Conservation (phyloP, 768 basidiomycete genomes). For the Lactifluus subvellereus region DNA sequence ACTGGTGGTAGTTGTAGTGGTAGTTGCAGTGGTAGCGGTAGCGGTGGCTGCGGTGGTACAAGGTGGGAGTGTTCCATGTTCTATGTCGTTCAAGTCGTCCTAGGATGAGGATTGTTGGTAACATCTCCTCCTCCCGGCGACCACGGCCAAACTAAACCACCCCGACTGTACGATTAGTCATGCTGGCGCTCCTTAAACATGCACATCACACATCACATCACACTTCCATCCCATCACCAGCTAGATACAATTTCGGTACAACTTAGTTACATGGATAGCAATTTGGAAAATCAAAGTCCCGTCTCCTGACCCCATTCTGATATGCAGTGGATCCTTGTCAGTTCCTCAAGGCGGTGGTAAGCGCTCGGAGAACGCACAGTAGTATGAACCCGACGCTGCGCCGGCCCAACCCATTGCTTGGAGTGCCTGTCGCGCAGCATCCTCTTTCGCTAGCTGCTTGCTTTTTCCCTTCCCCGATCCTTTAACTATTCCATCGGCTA, state of each 20-base stretch:
- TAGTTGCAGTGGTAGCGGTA: not conserved
- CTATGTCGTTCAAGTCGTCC: not conserved
- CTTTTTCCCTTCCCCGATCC: slow-evolving; percentile 59
- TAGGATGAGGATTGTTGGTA: slow-evolving; percentile 2
- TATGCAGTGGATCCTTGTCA: not conserved
- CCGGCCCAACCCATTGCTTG: slow-evolving; percentile 71
- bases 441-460: slow-evolving; percentile 75
- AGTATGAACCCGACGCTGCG: slow-evolving; percentile 1
- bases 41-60: not conserved
- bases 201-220: not conserved
- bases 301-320: not conserved
- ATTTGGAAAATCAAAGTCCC: not conserved
- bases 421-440: slow-evolving; percentile 66
- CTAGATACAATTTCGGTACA: not conserved
- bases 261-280: not conserved
- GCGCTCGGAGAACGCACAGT: not conserved
- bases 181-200: not conserved
- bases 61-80: slow-evolving; percentile 2
- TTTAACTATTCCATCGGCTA: slow-evolving; percentile 66
- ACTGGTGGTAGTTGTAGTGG: not conserved
- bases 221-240: not conserved
- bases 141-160: not conserved
- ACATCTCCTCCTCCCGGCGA: no score
- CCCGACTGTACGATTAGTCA: slow-evolving; percentile 1
- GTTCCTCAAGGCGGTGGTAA: not conserved